These are phyloP conservation scores for Eucalyptus cloeziana DNA, from an alignment of 345 rosid species.

Conservation along the genomic window DNA sequence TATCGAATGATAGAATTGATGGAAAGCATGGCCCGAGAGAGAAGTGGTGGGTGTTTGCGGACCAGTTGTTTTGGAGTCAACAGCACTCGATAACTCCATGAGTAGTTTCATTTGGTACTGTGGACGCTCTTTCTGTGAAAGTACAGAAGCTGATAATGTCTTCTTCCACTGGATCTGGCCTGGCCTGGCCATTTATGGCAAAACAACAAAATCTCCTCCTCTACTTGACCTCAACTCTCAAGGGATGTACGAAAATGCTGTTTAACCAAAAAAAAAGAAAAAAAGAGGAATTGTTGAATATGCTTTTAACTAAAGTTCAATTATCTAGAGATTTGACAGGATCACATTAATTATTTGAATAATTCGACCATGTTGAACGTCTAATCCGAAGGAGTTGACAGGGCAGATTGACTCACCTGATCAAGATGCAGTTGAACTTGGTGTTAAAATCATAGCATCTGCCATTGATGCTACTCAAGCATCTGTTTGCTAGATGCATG, in stretches of 20 bases:
- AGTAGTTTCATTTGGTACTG: not conserved
- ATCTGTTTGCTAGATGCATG: not conserved
- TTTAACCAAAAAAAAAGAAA: not conserved
- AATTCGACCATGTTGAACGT: not conserved
- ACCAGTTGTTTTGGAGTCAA: not conserved
- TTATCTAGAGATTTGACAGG: not conserved
- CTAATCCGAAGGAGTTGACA: not conserved
- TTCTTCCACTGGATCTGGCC: not conserved
- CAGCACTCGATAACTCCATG: not conserved
- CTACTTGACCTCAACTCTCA: not conserved
- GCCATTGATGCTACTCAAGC: not conserved
- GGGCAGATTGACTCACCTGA: not conserved
- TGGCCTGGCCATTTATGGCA: slow-evolving; percentile 10
- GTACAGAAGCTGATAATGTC: not conserved
- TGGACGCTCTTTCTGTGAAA: not conserved
- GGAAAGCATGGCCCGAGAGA: not conserved
- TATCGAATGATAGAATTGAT: not conserved
- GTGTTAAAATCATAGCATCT: not conserved
- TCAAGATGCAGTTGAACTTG: not conserved
- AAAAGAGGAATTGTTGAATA: not conserved
- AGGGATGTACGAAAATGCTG: not conserved
- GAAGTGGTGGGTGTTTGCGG: not conserved
- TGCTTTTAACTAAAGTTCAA: not conserved
- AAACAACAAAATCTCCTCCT: slow-evolving; percentile 14
- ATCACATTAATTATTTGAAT: not conserved